Base-by-base conservation (phyloP, 306 rosid species). In the Trifolium fragiferum region DNA sequence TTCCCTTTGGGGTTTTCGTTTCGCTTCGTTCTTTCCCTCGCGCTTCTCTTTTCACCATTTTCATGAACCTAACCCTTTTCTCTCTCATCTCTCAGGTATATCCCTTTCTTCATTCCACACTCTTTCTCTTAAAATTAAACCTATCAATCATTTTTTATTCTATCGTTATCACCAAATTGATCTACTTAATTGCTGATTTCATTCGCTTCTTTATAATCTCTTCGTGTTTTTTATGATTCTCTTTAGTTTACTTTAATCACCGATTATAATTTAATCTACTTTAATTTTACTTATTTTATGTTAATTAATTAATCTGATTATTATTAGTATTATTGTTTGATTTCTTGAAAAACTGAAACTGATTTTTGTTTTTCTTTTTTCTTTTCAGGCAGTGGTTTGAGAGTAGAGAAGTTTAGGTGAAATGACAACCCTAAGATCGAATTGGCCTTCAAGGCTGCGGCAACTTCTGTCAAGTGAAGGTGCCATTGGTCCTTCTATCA, bases 401-500 rank as follows among this genome's bases (percentile, higher is more conserved):
- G 84, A 81, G 86, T 86, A 74, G 83, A 77, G 90, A 83, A 89
- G 82, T 80, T 83, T 93, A 71, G 91, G 91, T 84, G 88, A 81
- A 87, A 95, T 95, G 99, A 73, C 92, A 75, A 80, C 98, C 77
- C 83, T 83, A 69, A 82, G 97, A 87, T 90, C 99, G 74, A 92
- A 88, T 85, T 90, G 91, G 92, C 98, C 99, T 21, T 92, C 98
- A 72, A 83, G 99, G 96, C 82, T 95, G 79, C 92, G 99, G 70
- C 97, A 92, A 70, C 91, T 95, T 72, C 84, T 95, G 20, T 89
- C 97, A 5, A 89, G 79, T 76, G 99, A 95, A 76, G 92, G 97
- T 59, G 86, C 88, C 67, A 83, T 86, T 50, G 99, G 95, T 19
- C 96, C 99, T 37, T 90, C 99, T 38, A 47, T 89, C 72, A 95